phyloP scores from a whole-genome alignment of 768 basidiomycete genomes.

The Pisolithus tinctorius region DNA sequence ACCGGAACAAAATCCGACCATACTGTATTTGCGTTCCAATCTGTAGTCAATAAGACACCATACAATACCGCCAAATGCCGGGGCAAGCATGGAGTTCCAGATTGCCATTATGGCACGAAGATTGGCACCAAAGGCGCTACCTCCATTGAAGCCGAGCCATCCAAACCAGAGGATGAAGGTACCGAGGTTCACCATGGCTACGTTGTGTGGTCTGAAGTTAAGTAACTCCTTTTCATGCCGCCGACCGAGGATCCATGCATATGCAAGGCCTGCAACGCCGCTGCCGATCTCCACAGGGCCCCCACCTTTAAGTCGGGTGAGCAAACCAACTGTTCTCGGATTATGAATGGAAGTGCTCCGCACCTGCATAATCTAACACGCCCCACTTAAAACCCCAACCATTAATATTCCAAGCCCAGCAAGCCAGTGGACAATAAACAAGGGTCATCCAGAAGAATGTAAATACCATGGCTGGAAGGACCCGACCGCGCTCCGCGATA shows the following conservation, averaged over 20 bases:
- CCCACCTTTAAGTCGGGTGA: slow-evolving; percentile 43
- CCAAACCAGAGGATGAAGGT: slow-evolving; percentile 87
- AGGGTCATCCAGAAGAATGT: slow-evolving; percentile 81
- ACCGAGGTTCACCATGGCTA: slow-evolving; percentile 75
- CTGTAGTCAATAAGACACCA: slow-evolving; percentile 82
- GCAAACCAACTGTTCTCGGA: not conserved
- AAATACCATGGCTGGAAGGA: slow-evolving; percentile 76
- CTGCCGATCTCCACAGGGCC: slow-evolving; percentile 86
- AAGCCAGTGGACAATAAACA: slow-evolving; percentile 84
- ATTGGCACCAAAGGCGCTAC: slow-evolving; percentile 83
- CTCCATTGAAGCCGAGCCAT: slow-evolving; percentile 88
- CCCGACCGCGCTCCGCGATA: slow-evolving; percentile 80
- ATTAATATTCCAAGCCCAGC: slow-evolving; percentile 74
- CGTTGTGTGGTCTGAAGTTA: slow-evolving; percentile 86
- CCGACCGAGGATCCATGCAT: slow-evolving; percentile 80
- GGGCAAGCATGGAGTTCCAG: slow-evolving; percentile 88
- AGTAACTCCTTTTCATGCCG: slow-evolving; percentile 63
- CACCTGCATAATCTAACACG: slow-evolving; percentile 82
- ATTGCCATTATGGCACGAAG: slow-evolving; percentile 78
- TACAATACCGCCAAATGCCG: slow-evolving; percentile 76
- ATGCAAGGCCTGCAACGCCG: slow-evolving; percentile 80
- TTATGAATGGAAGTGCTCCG: slow-evolving; percentile 11
- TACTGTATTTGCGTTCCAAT: slow-evolving; percentile 74
- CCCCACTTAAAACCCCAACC: slow-evolving; percentile 88
- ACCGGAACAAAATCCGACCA: slow-evolving; percentile 87